Evolutionary conservation across 495 filamentous ascomycete species (phyloP), one percentile per base, ranked within the genome.

Genomic region (Lophium mytilinum): DNA sequence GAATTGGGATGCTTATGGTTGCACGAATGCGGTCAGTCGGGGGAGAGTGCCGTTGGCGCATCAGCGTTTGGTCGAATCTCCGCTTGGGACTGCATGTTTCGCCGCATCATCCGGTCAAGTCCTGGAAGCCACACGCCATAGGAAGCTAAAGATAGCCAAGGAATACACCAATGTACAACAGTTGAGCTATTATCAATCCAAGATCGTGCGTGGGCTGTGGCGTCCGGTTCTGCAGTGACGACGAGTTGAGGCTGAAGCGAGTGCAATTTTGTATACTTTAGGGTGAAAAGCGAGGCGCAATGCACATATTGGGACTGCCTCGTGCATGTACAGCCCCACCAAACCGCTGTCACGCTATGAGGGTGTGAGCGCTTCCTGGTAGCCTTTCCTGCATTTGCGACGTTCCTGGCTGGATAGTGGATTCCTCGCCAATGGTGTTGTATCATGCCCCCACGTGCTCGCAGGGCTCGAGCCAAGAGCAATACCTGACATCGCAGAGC

Each of bases 381-480:
- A 19, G 18, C 19, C 19, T 14, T 8, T 5, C 24, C 12, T 30
- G 14, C 11, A 14, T 10, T 30, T 12, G 39, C 36, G 11, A 11
- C 10, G 14, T 17, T 45, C 37, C 35, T 40, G 37, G 19, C 18
- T 43, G 18, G 10, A 49, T 48, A 49, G 6, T n/a, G n/a, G 10
- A n/a, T 34, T 57, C 1, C 6, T 52, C 56, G 34, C 61, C 61
- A 63, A 63, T 63, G 48, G 36, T 48, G 48, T 55, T 17, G 33
- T 10, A 17, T 41, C 14, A 9, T 10, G 24, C 41, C 41, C 60
- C 60, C 61, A 63, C 61, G 61, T 63, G 61, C 52, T 37, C 14
- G 15, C 40, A 15, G 30, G 53, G 47, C 47, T 49, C 42, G 57
- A 6, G 50, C 21, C 21, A 7, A 2, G 15, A 18, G 18, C 14